Percentiles rank a stretch among this genome's conserved stretches.
Evolutionary conservation across 176 grass and related monocot species (phyloP).

Genomic region (Musa beccarii): DNA sequence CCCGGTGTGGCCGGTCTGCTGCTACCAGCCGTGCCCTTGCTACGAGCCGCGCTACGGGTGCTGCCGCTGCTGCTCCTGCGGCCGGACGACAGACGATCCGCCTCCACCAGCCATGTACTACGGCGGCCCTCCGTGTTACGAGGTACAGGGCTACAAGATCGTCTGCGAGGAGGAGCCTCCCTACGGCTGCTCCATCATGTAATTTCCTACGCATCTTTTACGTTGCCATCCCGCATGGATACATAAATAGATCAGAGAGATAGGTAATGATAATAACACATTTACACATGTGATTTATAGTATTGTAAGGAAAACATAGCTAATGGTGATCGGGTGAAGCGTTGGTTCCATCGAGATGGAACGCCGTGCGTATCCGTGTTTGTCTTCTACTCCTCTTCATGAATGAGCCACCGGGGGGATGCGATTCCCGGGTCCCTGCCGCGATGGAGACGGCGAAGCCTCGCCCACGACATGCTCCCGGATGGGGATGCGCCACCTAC

Average conservation of each 20-base stretch:
- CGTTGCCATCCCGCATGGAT: background rate
- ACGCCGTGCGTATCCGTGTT: too few relatives aligned
- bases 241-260: too few relatives aligned
- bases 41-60: conserved; percentile 33
- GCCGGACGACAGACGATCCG: background rate
- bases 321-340: too few relatives aligned
- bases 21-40: conserved; percentile 51
- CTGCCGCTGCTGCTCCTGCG: conserved; percentile 23
- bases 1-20: conserved; percentile 1
- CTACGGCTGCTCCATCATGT: conserved; percentile 37
- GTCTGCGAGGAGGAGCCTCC: conserved; percentile 41
- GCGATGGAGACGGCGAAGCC: too few relatives aligned
- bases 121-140: conserved; percentile 26
- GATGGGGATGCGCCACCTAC: background rate
- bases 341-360: too few relatives aligned
- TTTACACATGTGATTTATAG: too few relatives aligned
- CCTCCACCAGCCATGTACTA: conserved; percentile 18
- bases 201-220: background rate
- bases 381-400: too few relatives aligned
- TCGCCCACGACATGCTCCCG: too few relatives aligned
- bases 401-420: too few relatives aligned
- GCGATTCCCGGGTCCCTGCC: too few relatives aligned
- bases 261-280: too few relatives aligned
- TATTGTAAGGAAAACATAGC: too few relatives aligned
- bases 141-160: conserved; percentile 34